Conservation (phyloP, 129 eudicot species). For the Ambrosia trifida region DNA sequence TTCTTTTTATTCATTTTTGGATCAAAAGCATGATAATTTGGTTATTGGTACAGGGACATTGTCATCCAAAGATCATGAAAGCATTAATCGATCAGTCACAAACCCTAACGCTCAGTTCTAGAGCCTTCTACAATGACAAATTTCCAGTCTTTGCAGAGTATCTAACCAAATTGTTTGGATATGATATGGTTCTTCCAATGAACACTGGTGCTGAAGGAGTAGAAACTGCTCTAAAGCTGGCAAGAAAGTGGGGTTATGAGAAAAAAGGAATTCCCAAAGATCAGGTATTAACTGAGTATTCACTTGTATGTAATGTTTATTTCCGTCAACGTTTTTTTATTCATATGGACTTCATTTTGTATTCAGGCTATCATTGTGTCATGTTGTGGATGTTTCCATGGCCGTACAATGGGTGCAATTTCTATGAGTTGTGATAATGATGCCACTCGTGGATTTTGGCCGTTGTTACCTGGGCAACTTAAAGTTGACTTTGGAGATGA, state of each 20-base stretch:
- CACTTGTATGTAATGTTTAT: neutral
- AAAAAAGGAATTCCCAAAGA: conserved; percentile 85
- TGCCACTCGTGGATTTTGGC: conserved; percentile 92
- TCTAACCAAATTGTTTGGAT: conserved; percentile 80
- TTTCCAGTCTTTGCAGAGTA: conserved; percentile 89
- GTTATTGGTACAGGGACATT: conserved; percentile 76
- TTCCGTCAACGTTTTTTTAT: neutral
- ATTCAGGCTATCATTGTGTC: conserved; percentile 93
- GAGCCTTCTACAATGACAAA: conserved; percentile 92
- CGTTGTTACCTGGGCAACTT: conserved; percentile 79
- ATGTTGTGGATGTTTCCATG: conserved; percentile 99
- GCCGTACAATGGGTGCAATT: conserved; percentile 90
- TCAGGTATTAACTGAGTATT: conserved; percentile 47
- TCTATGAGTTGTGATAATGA: conserved; percentile 99
- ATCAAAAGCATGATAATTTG: neutral
- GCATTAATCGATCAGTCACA: conserved; percentile 81
- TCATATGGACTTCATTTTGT: neutral
- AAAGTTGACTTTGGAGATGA: conserved; percentile 96
- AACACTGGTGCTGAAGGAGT: conserved; percentile 99
- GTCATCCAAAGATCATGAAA: conserved; percentile 89
- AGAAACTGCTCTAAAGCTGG: conserved; percentile 91
- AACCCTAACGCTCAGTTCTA: conserved; percentile 84
- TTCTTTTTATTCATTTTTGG: neutral
- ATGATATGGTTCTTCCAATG: conserved; percentile 98
- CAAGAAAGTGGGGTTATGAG: conserved; percentile 94